phyloP scores from a whole-genome alignment of 352 stramenopile species.

The Phytophthora litchii region DNA sequence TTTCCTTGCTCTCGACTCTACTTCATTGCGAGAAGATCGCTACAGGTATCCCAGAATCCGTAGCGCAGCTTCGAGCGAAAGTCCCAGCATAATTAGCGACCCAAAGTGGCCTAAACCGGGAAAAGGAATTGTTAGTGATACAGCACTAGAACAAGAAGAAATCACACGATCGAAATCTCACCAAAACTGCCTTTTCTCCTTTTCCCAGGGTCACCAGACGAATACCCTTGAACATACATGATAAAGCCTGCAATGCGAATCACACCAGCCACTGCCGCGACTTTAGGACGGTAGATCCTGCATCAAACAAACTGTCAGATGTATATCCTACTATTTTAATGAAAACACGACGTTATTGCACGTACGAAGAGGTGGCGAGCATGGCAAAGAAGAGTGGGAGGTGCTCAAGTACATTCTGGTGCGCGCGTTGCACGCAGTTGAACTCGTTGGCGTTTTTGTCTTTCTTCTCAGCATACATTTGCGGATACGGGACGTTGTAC shows the following conservation, averaged over 20 bases:
- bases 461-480: conserved; percentile 73
- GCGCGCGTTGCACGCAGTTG: conserved; percentile 84
- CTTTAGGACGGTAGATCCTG: conserved; percentile 50
- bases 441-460: conserved; percentile 74
- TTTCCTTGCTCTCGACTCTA: too few relatives aligned
- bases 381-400: conserved; percentile 44
- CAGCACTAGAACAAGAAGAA: background rate
- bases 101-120: conserved; percentile 26
- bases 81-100: conserved; percentile 33
- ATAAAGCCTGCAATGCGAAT: conserved; percentile 51
- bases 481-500: conserved; percentile 64
- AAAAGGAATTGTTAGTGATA: background rate
- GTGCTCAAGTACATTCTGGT: conserved; percentile 87
- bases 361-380: conserved; percentile 49
- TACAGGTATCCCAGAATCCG: conserved; percentile 34
- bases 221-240: conserved; percentile 48
- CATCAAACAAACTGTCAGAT: conserved; percentile 7
- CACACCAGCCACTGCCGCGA: conserved; percentile 41
- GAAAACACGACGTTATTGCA: background rate
- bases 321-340: background rate
- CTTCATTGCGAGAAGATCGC: conserved; percentile 8
- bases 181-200: conserved; percentile 42
- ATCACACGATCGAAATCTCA: conserved; percentile 13
- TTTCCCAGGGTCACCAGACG: conserved; percentile 46
- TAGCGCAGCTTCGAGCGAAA: conserved; percentile 36